phyloP scores from a whole-genome alignment of 208 protist genomes.

The Crithidia bombi region DNA sequence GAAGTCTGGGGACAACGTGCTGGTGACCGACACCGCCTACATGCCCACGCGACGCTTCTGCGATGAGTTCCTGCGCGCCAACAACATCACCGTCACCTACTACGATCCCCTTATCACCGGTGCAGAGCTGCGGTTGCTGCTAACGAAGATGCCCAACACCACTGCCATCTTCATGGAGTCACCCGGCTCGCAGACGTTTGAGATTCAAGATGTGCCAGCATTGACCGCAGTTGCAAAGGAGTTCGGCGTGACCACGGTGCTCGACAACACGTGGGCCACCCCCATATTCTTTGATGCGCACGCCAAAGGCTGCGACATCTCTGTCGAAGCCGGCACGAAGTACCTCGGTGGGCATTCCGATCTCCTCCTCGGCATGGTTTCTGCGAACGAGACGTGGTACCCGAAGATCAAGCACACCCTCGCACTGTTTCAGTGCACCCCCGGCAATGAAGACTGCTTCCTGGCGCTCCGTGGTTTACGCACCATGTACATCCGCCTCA shows the following conservation, averaged over 20 bases:
- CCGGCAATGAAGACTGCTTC: slow-evolving; percentile 42
- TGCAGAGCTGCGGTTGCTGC: slow-evolving; percentile 34
- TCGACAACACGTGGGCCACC: slow-evolving; percentile 44
- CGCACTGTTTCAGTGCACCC: slow-evolving; percentile 28
- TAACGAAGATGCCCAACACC: slow-evolving; percentile 32
- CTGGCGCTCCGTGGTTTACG: slow-evolving; percentile 38
- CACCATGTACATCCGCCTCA: slow-evolving; percentile 39
- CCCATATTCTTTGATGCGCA: slow-evolving; percentile 41
- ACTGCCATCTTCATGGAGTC: slow-evolving; percentile 38
- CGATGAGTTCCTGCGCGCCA: slow-evolving; percentile 20
- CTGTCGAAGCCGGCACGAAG: slow-evolving; percentile 45
- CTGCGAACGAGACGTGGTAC: slow-evolving; percentile 32
- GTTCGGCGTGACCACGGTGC: slow-evolving; percentile 24
- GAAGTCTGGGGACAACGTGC: slow-evolving; percentile 33
- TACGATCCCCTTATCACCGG: slow-evolving; percentile 40
- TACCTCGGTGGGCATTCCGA: slow-evolving; percentile 47
- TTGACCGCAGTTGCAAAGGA: slow-evolving; percentile 31
- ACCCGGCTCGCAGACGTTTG: slow-evolving; percentile 39
- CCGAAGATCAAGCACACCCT: slow-evolving; percentile 28
- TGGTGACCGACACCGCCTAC: slow-evolving; percentile 39
- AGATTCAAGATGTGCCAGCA: slow-evolving; percentile 38
- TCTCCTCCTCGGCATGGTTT: slow-evolving; percentile 38
- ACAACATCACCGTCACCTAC: slow-evolving; percentile 35
- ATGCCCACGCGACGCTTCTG: slow-evolving; percentile 40
- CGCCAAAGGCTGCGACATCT: slow-evolving; percentile 43